phyloP scores from a whole-genome alignment of 331 rosid species.

The Erythrophleum ivorense region DNA sequence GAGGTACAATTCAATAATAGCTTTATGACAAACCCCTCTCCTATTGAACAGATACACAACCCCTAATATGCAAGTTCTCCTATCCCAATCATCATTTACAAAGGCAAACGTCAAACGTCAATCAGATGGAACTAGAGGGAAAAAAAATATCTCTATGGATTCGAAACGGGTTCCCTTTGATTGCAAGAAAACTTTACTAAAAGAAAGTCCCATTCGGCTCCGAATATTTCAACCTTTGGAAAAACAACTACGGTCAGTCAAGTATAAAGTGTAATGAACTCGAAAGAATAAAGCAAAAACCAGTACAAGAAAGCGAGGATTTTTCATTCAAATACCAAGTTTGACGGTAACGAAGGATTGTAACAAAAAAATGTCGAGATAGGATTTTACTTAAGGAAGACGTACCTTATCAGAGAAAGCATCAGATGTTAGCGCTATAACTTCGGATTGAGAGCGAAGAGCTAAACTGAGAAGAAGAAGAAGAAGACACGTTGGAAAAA shows the following conservation, averaged over 20 bases:
- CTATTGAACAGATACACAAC: neutral
- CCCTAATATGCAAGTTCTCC: neutral
- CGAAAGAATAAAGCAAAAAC: neutral
- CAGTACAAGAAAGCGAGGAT: neutral
- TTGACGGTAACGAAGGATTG: neutral
- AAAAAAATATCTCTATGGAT: neutral
- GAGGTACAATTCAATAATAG: constrained; percentile 2
- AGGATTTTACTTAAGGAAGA: neutral
- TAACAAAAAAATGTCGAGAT: neutral
- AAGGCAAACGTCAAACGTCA: neutral
- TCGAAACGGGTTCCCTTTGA: neutral
- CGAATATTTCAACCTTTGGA: too few species aligned
- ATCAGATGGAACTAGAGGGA: neutral
- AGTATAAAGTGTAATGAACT: too few species aligned
- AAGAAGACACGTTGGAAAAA: constrained; percentile 14
- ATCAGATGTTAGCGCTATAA: constrained; percentile 74
- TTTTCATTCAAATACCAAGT: neutral
- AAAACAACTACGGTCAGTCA: too few species aligned
- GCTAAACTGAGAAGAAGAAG: constrained; percentile 48
- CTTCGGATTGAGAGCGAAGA: constrained; percentile 56
- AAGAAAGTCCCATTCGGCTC: neutral
- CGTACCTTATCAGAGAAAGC: constrained; percentile 87
- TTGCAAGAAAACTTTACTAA: neutral
- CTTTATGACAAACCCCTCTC: neutral
- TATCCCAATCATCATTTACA: constrained; percentile 1